These are phyloP conservation scores for Chlorociboria aeruginascens DNA, from an alignment of 495 filamentous ascomycete species.

Conservation along the genomic window DNA sequence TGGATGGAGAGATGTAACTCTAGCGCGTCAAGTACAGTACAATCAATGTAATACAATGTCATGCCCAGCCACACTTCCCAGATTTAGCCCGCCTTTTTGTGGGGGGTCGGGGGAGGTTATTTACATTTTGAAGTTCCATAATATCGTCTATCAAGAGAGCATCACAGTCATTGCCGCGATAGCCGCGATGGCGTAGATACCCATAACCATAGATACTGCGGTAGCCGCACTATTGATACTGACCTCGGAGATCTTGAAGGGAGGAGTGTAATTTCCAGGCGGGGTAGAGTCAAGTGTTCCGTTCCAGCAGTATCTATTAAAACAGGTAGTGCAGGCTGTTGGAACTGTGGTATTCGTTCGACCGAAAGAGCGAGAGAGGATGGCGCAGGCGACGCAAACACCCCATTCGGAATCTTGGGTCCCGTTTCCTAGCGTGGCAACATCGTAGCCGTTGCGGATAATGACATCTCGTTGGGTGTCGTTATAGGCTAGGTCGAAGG, in stretches of 20 bases:
- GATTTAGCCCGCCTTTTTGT: no score
- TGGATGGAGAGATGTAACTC: no score
- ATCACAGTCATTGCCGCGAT: background rate
- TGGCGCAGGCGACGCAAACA: conserved; percentile 75
- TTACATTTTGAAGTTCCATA: background rate
- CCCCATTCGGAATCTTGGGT: conserved; percentile 63
- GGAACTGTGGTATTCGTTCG: conserved; percentile 54
- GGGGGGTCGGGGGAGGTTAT: no score
- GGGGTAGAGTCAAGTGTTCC: conserved; percentile 43
- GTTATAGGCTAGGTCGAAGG: conserved; percentile 52
- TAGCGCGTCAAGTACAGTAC: no score
- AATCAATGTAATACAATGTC: no score
- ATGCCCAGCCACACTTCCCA: no score
- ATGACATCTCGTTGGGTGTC: conserved; percentile 56
- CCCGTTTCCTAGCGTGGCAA: conserved; percentile 70
- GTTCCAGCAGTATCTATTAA: conserved; percentile 79
- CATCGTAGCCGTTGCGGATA: conserved; percentile 73
- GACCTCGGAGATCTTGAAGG: conserved; percentile 7
- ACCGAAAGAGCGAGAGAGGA: conserved; percentile 63
- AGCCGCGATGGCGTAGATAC: background rate
- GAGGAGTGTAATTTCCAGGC: conserved; percentile 13
- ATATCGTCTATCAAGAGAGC: background rate
- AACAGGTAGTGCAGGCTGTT: conserved; percentile 59
- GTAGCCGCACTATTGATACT: background rate
- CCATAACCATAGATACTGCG: background rate